Evolutionary conservation across 805 yeast genomes (phyloP).

Genomic region (Pichia thaimueangensis): DNA sequence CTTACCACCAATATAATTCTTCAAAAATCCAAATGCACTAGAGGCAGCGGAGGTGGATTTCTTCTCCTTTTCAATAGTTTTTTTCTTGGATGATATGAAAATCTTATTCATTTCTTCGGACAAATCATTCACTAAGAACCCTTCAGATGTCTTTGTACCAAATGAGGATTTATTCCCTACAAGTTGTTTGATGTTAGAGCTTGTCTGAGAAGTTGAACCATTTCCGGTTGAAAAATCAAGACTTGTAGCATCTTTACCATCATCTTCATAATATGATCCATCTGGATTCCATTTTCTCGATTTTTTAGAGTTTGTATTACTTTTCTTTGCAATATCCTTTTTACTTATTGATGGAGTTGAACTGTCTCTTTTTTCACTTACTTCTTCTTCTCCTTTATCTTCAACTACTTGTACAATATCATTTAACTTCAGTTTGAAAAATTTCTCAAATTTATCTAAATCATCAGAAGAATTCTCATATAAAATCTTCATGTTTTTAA

Average conservation of each 20-base stretch:
- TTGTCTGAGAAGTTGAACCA: slow-evolving; percentile 12
- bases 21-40: slow-evolving; percentile 49
- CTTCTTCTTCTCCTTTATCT: slow-evolving; percentile 7
- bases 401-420: slow-evolving; percentile 19
- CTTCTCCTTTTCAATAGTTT: slow-evolving; percentile 16
- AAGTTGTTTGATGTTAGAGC: slow-evolving; percentile 26
- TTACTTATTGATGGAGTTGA: slow-evolving; percentile 6
- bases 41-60: slow-evolving; percentile 20
- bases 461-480: slow-evolving; percentile 19
- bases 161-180: slow-evolving; percentile 36
- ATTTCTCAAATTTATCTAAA: slow-evolving; percentile 32
- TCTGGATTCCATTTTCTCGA: slow-evolving; percentile 63
- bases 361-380: slow-evolving; percentile 1
- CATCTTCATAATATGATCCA: slow-evolving; percentile 45
- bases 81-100: slow-evolving; percentile 22
- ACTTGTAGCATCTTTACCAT: slow-evolving; percentile 27
- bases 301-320: slow-evolving; percentile 29
- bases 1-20: slow-evolving; percentile 62
- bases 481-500: slow-evolving; percentile 20
- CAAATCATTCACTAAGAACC: slow-evolving; percentile 60
- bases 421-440: slow-evolving; percentile 33
- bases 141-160: slow-evolving; percentile 40
- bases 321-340: slow-evolving; percentile 8
- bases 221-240: slow-evolving; percentile 50
- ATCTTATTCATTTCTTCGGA: slow-evolving; percentile 45